A percentile compares a stretch with the other conserved stretches of the same genome.
Conservation (phyloP, 495 filamentous ascomycete genomes). For the Lasiosphaeriaceae sp. region DNA sequence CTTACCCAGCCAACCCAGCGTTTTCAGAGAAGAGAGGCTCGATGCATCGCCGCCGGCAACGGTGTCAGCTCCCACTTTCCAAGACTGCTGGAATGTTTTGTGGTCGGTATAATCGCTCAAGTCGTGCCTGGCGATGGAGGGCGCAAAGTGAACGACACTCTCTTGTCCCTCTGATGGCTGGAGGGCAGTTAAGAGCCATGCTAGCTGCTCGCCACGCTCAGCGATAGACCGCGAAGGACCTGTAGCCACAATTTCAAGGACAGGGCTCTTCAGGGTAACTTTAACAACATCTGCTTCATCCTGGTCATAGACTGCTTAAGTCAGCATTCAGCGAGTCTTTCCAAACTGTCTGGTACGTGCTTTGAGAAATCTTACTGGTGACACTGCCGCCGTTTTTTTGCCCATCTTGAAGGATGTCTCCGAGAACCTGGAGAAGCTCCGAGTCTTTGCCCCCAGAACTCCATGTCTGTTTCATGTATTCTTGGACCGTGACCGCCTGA, state of each 20-base stretch:
- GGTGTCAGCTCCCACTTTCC: neutral
- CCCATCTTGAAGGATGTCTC: neutral
- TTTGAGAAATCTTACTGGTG: neutral
- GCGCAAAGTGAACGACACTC: neutral
- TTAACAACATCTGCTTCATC: neutral
- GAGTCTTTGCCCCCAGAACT: neutral
- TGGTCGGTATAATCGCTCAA: neutral
- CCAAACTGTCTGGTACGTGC: neutral
- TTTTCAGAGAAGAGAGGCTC: neutral
- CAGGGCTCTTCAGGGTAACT: neutral
- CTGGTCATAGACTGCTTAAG: neutral
- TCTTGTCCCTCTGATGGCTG: neutral
- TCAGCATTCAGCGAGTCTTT: neutral
- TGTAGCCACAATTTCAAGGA: neutral
- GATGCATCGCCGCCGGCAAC: neutral
- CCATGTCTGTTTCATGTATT: conserved; percentile 4
- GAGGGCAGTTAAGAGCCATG: neutral
- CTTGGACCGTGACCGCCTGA: neutral
- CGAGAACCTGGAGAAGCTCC: neutral
- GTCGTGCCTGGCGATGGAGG: neutral
- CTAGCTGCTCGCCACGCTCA: neutral
- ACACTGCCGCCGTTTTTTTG: neutral
- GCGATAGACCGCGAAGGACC: neutral
- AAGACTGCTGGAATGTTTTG: neutral
- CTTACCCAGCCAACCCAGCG: neutral